phyloP scores from a whole-genome alignment of 495 filamentous ascomycete species.

The Terfezia boudieri region DNA sequence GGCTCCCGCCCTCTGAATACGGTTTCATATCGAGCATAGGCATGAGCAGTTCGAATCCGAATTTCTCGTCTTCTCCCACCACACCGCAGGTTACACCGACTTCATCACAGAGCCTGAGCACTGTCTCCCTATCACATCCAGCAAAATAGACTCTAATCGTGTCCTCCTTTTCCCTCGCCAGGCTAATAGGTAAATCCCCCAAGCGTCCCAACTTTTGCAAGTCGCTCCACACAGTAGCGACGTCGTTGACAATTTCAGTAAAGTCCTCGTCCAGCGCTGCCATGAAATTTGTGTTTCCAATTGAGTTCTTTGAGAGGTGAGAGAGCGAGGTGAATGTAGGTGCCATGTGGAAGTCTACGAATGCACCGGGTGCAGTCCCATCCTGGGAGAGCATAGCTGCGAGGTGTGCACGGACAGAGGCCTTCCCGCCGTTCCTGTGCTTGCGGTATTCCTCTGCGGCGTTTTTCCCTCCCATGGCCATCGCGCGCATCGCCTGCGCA shows the following conservation, averaged over 20 bases:
- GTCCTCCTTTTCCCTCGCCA: constrained; percentile 32
- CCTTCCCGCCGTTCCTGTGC: background rate
- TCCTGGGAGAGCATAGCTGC: constrained; percentile 9
- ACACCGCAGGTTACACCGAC: constrained; percentile 58
- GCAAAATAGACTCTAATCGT: constrained; percentile 64
- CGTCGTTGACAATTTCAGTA: constrained; percentile 60
- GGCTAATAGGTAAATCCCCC: constrained; percentile 60
- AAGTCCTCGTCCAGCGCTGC: constrained; percentile 75
- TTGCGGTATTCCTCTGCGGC: constrained; percentile 45
- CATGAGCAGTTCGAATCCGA: constrained; percentile 20
- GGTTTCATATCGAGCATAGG: background rate
- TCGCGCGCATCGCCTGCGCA: constrained; percentile 69
- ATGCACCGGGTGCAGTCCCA: constrained; percentile 40
- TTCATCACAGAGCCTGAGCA: constrained; percentile 68
- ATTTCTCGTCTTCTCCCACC: constrained; percentile 56
- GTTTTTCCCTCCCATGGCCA: constrained; percentile 68
- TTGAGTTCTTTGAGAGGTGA: constrained; percentile 31
- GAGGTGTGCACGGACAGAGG: constrained; percentile 14
- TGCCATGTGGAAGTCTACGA: constrained; percentile 61
- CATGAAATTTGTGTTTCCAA: constrained; percentile 61
- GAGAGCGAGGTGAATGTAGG: constrained; percentile 73
- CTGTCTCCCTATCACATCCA: constrained; percentile 65
- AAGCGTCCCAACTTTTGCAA: constrained; percentile 49
- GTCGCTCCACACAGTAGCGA: constrained; percentile 58
- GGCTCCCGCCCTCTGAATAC: background rate